phyloP scores from a whole-genome alignment of 2,329 filamentous ascomycete genomes.

The Cladophialophora bantiana region DNA sequence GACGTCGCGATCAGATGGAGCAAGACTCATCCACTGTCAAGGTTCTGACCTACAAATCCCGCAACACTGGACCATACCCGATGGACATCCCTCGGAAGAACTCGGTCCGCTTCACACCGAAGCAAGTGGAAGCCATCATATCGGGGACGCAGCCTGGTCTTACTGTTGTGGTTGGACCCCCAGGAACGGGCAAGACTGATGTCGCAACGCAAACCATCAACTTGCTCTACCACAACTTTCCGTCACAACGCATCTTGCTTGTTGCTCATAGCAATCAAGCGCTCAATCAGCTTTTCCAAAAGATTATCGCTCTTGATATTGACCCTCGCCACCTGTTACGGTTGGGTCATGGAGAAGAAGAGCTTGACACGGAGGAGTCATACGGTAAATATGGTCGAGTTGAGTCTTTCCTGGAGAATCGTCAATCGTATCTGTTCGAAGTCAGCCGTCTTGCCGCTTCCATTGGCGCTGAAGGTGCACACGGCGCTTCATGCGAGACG shows the following conservation, averaged over 20 bases:
- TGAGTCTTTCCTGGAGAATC: conserved; percentile 91
- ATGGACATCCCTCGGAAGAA: conserved; percentile 84
- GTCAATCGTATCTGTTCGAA: conserved; percentile 77
- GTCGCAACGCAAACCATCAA: conserved; percentile 98
- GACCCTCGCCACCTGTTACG: conserved; percentile 92
- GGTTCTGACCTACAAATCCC: conserved; percentile 88
- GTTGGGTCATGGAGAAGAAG: conserved; percentile 93
- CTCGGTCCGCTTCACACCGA: conserved; percentile 83
- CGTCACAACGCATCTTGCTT: conserved; percentile 85
- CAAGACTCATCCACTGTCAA: conserved; percentile 70
- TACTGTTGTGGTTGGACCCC: conserved; percentile 91
- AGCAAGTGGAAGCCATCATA: conserved; percentile 89
- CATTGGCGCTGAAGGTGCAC: conserved; percentile 87
- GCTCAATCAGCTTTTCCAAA: conserved; percentile 95
- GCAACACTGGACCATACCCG: conserved; percentile 88
- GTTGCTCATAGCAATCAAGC: conserved; percentile 98
- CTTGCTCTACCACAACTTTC: conserved; percentile 98
- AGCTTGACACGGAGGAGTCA: conserved; percentile 81
- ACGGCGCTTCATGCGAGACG: conserved; percentile 94
- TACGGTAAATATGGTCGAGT: conserved; percentile 96
- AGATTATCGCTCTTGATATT: conserved; percentile 95
- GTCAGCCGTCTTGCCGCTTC: conserved; percentile 85
- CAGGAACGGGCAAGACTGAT: conserved; percentile 98
- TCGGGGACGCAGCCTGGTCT: conserved; percentile 94
- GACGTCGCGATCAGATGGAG: conserved; percentile 77